phyloP scores from a whole-genome alignment of 306 rosid genomes.

The Calophaca sinica region DNA sequence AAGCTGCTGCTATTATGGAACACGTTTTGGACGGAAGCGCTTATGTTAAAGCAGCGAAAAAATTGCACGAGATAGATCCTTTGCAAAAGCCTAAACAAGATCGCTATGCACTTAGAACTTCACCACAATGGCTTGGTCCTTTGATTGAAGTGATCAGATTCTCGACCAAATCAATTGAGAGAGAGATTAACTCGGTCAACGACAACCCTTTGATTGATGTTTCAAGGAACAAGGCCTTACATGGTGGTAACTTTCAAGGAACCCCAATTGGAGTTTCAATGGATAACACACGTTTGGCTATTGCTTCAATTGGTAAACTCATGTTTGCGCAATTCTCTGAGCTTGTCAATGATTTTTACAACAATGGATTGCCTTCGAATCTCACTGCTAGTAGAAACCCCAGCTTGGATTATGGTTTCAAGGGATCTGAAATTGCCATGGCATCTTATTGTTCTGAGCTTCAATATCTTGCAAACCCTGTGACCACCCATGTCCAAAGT shows the following conservation, averaged over 20 bases:
- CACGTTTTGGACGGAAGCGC: constrained; percentile 89
- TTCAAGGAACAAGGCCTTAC: constrained; percentile 88
- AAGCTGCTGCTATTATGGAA: constrained; percentile 97
- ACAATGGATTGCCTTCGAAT: constrained; percentile 87
- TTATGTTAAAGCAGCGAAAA: constrained; percentile 71
- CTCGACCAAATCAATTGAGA: constrained; percentile 85
- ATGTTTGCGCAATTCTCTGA: constrained; percentile 93
- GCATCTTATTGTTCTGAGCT: constrained; percentile 90
- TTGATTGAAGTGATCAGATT: constrained; percentile 81
- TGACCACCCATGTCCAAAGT: constrained; percentile 88
- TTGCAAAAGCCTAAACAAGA: constrained; percentile 89
- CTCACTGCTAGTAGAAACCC: constrained; percentile 80
- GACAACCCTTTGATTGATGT: constrained; percentile 96
- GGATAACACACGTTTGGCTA: constrained; percentile 92
- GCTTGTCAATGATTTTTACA: constrained; percentile 87
- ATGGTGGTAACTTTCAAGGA: constrained; percentile 96
- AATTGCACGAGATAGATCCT: constrained; percentile 82
- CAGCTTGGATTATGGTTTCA: constrained; percentile 91
- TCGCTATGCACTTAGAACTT: constrained; percentile 84
- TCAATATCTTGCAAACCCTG: constrained; percentile 85
- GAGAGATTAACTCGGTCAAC: constrained; percentile 90
- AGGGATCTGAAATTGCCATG: constrained; percentile 97
- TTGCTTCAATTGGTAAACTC: constrained; percentile 91
- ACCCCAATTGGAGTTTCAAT: constrained; percentile 96
- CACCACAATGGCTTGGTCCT: constrained; percentile 98